Base-by-base conservation (phyloP, 1,139 yeast genomes). In the Suhomyces coccinellae region DNA sequence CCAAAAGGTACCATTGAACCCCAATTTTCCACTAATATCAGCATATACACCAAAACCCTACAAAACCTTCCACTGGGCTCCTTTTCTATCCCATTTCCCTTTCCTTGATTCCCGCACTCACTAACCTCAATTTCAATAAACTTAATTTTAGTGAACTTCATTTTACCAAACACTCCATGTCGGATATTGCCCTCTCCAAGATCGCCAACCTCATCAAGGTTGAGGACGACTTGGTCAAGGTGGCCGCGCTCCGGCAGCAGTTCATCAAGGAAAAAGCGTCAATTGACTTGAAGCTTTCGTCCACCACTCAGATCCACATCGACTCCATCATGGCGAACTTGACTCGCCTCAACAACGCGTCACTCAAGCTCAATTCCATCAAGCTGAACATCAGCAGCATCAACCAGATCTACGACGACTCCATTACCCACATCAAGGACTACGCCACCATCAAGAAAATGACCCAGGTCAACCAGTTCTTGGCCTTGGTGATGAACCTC, bases 401-500 rank as follows among this genome's bases (percentile, higher is more conserved):
- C 45, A 80, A 83, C 55, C 67, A 73, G 35, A 69, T 83, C 14
- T 75, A 83, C 46, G 71, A 70, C 33, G 82, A 79, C 29, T 78
- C 84, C 11, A 70, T 78, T 36, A 65, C 77, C 4, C 68, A 79
- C 7, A 74, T 82, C 27, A 69, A 73, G n/a, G 75, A 81, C 46
- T 83, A 82, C 56, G 83, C 79, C 35, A 64, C 81, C 13, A 80
- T 86, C 35, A 75, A 76, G 54, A 75, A 75, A 47, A 78, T 89
- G 54, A 82, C 95, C 1, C 71, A 72, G 26, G 79, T 86, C 6
- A 83, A 87, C 60, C 88, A 86, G 55, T 85, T 82, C 57, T 80
- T 93, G 60, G 79, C 75, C 36, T 87, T 82, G 54, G 88, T 90
- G 4, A 80, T 82, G 39, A 71, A 74, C 53, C 79, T 90, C 38